Evolutionary conservation across 2,329 filamentous ascomycete species (phyloP).

Genomic region (Sordariomycetes sp.): DNA sequence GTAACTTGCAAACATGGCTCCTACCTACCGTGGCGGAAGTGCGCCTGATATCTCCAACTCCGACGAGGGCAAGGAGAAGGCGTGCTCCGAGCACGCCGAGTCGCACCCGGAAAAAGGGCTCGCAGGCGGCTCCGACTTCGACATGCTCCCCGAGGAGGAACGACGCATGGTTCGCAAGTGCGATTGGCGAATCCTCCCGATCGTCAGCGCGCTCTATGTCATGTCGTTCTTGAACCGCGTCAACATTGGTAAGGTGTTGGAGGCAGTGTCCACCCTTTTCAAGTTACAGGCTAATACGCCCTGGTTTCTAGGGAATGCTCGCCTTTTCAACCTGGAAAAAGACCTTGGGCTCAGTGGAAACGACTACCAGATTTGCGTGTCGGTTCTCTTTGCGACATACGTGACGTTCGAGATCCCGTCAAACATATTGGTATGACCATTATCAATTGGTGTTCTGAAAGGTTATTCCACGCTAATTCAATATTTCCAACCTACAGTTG

Average conservation of each 20-base stretch:
- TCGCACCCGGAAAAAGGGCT: background rate
- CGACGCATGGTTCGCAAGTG: constrained; percentile 3
- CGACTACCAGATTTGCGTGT: constrained; percentile 39
- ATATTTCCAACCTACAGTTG: background rate
- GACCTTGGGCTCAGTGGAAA: constrained; percentile 8
- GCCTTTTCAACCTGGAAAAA: background rate
- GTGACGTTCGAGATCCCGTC: constrained; percentile 28
- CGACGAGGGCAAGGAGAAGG: background rate
- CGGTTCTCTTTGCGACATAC: constrained; percentile 23
- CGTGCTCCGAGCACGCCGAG: background rate
- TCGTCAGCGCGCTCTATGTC: constrained; percentile 4
- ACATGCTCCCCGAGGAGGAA: constrained; percentile 5
- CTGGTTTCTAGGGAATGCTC: background rate
- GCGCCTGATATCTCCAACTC: background rate
- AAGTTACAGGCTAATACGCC: too few species aligned
- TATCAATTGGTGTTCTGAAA: background rate
- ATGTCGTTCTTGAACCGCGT: constrained; percentile 4
- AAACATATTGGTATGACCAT: constrained; percentile 17
- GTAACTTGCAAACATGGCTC: background rate
- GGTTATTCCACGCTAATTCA: background rate
- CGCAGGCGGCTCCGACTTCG: background rate
- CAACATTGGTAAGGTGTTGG: constrained; percentile 4
- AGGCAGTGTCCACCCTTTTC: constrained; percentile 24
- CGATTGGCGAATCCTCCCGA: constrained; percentile 3
- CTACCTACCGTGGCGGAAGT: background rate